Conservation (phyloP, 2,329 filamentous ascomycete genomes). For the Chaetomium strumarium region DNA sequence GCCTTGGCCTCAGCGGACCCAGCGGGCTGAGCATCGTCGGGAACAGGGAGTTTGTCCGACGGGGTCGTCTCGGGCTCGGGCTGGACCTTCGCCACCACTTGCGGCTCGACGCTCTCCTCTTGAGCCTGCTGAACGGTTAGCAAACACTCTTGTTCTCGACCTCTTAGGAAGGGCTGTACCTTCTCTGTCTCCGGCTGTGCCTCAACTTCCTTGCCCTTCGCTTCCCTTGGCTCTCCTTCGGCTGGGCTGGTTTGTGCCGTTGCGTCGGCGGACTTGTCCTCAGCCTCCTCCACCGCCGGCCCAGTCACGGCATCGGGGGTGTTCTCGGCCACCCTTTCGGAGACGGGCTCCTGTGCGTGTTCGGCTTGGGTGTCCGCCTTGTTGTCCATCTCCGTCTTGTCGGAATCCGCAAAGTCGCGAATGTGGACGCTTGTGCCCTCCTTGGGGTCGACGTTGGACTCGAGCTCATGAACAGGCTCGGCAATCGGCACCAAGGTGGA, state of each 20-base stretch:
- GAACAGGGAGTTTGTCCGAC: constrained; percentile 9
- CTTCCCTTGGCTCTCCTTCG: background rate
- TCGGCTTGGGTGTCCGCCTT: constrained; percentile 5
- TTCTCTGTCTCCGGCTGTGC: constrained; percentile 19
- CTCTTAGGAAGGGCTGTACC: constrained; percentile 17
- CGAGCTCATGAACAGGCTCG: constrained; percentile 10
- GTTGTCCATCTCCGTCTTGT: constrained; percentile 3
- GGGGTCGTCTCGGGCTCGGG: constrained; percentile 13
- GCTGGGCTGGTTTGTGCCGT: background rate
- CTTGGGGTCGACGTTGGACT: constrained; percentile 1
- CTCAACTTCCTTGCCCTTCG: constrained; percentile 11
- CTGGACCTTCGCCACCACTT: constrained; percentile 16
- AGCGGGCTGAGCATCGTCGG: constrained; percentile 22
- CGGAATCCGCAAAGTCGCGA: constrained; percentile 15
- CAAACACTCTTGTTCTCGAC: constrained; percentile 15
- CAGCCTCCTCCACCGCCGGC: background rate
- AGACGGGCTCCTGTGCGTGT: background rate
- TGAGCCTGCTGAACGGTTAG: constrained; percentile 19
- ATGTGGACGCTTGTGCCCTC: constrained; percentile 2
- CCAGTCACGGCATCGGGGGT: constrained; percentile 1
- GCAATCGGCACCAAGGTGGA: background rate
- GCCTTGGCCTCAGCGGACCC: constrained; percentile 19
- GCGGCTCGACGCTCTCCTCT: constrained; percentile 8
- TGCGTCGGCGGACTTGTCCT: background rate
- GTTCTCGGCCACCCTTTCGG: constrained; percentile 5